These are phyloP conservation scores for Candida xyloterini DNA, from an alignment of 805 yeast genomes.

Conservation along the genomic window DNA sequence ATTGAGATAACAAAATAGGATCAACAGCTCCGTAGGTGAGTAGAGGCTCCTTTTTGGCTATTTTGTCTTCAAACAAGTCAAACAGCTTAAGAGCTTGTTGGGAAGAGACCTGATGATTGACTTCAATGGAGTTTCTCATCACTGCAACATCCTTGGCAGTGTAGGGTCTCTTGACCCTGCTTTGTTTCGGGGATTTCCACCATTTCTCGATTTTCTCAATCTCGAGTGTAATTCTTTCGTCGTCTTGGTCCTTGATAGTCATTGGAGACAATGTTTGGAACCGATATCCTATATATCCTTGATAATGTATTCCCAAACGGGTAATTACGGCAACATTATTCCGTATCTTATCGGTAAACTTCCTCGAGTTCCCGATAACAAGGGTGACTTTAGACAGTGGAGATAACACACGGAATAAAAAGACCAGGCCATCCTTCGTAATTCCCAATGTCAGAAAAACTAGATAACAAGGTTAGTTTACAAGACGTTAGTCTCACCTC, in stretches of 20 bases:
- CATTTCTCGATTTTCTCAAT: slow-evolving; percentile 40
- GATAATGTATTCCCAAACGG: neutral
- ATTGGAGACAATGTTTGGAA: neutral
- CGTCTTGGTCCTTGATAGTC: slow-evolving; percentile 5
- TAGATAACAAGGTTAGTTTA: slow-evolving; percentile 1
- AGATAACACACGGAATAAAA: neutral
- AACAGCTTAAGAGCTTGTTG: slow-evolving; percentile 51
- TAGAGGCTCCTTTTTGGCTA: slow-evolving; percentile 44
- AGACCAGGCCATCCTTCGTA: neutral
- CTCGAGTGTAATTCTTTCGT: slow-evolving; percentile 14
- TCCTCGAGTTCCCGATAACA: too few relatives aligned
- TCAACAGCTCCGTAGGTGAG: slow-evolving; percentile 61
- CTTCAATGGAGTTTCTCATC: slow-evolving; percentile 49
- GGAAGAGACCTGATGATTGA: slow-evolving; percentile 43
- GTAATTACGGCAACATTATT: slow-evolving; percentile 3
- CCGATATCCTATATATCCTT: neutral
- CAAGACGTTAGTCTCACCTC: slow-evolving; percentile 1
- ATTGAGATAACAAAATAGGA: slow-evolving; percentile 62
- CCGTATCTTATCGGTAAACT: neutral
- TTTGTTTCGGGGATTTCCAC: slow-evolving; percentile 49
- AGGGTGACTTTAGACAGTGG: neutral
- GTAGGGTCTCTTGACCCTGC: slow-evolving; percentile 48
- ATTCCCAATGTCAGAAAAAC: slow-evolving; percentile 6
- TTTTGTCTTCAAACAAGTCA: slow-evolving; percentile 40
- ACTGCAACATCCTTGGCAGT: slow-evolving; percentile 49